These are phyloP conservation scores for Amanita pallidorosea DNA, from an alignment of 768 basidiomycete genomes.

Conservation along the genomic window DNA sequence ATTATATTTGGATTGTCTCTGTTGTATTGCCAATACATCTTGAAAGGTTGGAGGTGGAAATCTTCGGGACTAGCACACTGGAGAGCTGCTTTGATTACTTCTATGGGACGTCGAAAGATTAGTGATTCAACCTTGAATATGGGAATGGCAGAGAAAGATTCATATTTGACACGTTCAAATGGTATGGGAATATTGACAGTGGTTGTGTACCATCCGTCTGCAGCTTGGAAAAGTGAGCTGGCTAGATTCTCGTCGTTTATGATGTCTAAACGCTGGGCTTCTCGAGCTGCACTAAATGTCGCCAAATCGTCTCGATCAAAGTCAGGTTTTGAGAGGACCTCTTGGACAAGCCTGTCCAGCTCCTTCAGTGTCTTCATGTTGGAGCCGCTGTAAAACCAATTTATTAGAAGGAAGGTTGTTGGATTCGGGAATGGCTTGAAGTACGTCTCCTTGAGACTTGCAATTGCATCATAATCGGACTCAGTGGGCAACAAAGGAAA, in stretches of 20 bases:
- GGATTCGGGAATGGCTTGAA: background rate
- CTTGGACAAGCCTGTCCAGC: too few relatives aligned
- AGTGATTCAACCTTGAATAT: slow-evolving; percentile 15
- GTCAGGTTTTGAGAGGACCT: too few relatives aligned
- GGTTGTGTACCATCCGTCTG: too few relatives aligned
- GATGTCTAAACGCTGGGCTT: too few relatives aligned
- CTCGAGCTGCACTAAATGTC: too few relatives aligned
- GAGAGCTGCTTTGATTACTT: slow-evolving; percentile 16
- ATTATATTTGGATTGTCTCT: slow-evolving; percentile 2
- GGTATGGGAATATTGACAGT: too few relatives aligned
- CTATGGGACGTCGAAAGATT: slow-evolving; percentile 12
- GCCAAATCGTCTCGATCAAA: too few relatives aligned
- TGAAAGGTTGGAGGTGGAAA: slow-evolving; percentile 20
- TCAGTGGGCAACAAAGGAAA: slow-evolving; percentile 9
- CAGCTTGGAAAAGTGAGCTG: too few relatives aligned
- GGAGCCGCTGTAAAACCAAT: slow-evolving; percentile 7
- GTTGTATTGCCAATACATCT: slow-evolving; percentile 10
- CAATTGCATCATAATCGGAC: background rate
- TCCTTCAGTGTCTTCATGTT: background rate
- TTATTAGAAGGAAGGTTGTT: background rate
- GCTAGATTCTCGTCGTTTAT: too few relatives aligned
- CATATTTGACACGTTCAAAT: too few relatives aligned
- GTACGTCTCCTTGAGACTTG: background rate
- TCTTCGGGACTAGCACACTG: slow-evolving; percentile 8
- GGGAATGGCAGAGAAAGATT: too few relatives aligned